Percentiles rank a stretch among this genome's conserved stretches.
Evolutionary conservation across 2,329 filamentous ascomycete species (phyloP).

Genomic region (Botrytis tulipae): DNA sequence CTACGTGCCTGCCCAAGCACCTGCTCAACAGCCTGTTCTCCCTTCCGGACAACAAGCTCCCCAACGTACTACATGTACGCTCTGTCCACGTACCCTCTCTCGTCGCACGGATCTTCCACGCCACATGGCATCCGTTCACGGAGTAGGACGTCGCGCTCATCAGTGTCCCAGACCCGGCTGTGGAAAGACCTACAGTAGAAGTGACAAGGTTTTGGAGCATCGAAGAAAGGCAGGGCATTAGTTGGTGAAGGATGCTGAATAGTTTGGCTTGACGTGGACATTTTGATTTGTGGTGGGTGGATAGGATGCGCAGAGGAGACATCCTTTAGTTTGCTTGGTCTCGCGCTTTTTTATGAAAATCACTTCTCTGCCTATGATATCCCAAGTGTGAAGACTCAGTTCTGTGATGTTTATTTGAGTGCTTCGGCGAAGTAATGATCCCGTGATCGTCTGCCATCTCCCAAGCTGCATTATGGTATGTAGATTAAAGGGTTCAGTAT

Average conservation of each 20-base stretch:
- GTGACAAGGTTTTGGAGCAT: neutral
- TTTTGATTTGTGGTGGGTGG: neutral
- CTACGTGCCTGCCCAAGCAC: neutral
- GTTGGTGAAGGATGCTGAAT: neutral
- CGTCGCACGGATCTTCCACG: neutral
- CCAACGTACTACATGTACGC: neutral
- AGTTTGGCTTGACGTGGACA: fast-evolving
- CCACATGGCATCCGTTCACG: neutral
- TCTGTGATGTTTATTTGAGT: neutral
- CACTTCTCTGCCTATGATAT: neutral
- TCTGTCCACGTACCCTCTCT: neutral
- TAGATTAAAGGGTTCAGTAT: neutral
- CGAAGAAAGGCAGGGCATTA: neutral
- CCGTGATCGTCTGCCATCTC: neutral
- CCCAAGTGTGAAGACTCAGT: neutral
- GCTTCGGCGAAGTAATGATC: too few species aligned
- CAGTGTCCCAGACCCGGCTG: neutral
- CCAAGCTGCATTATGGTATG: neutral
- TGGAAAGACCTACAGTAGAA: neutral
- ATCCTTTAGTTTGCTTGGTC: neutral
- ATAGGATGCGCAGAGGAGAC: neutral
- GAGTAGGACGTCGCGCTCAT: neutral
- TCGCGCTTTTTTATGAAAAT: neutral
- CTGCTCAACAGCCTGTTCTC: neutral
- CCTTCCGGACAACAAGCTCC: neutral